Evolutionary conservation across 148 eudicot species (phyloP), one percentile per base, ranked within the genome.

Genomic region (Vaccinium corymbosum): DNA sequence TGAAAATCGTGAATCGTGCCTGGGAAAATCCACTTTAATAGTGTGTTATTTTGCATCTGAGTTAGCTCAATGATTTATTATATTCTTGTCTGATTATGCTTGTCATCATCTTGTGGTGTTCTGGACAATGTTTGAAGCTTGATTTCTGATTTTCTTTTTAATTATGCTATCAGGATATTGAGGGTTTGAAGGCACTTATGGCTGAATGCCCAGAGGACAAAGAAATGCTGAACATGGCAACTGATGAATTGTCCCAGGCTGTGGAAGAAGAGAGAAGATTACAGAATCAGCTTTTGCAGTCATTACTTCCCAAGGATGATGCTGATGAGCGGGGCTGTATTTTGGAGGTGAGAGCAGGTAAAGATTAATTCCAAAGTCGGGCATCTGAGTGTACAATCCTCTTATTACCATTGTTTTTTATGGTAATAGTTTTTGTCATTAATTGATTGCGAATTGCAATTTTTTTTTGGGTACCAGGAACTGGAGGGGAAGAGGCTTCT

Each of bases 401-500:
- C 66, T 51, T 51, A n/a, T 68, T 66, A 29, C 74, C 75, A 19
- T 14, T 50, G 25, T 48, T 72, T 22, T 10, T 75, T 16, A 17
- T n/a, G 20, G 48, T 52, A 53, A 32, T 51, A 73, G 27, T 73
- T 32, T n/a, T 80, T 15, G 13, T 61, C 22, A 15, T 1, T 50
- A 25, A 29, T 75, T 74, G 62, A 81, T 61, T 32, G 6, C 14
- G 72, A 16, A 51, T 38, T 70, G 52, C 75, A 80, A 15, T 46
- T 81, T 64, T 17, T 51, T 22, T 73, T 80, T 80, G 49, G 88
- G 82, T 85, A 80, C 84, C 85, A 95, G 98, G 98, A 78, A 92
- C 94, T 78, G 98, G 98, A 78, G 98, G 98, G 75, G 98, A 96
- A 84, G 98, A 96, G 85, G 98, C 98, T 86, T 96, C 98, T 84